phyloP scores from a whole-genome alignment of 78 protist species.

The Parvularia atlantis region DNA sequence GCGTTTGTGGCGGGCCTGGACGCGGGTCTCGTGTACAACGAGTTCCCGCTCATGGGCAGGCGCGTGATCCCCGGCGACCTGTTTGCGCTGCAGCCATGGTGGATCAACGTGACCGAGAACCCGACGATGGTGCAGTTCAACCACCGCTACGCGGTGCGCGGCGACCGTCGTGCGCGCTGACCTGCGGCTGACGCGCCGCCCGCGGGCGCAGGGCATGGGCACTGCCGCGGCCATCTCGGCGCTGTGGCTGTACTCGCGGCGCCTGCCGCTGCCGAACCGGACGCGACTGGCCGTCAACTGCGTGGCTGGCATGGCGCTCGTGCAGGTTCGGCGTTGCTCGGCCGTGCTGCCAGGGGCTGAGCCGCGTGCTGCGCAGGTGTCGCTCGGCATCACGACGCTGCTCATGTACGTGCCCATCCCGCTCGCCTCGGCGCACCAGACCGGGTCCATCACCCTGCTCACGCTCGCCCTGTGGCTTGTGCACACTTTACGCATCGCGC shows the following conservation, averaged over 20 bases:
- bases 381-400: conserved; percentile 76
- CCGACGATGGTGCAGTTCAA: conserved; percentile 68
- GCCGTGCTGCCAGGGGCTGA: neutral
- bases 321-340: conserved; percentile 41
- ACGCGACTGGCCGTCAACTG: conserved; percentile 32
- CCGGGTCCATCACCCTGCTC: conserved; percentile 67
- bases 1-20: conserved; percentile 92
- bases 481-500: conserved; percentile 8
- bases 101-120: conserved; percentile 60
- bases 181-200: neutral
- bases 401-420: conserved; percentile 70
- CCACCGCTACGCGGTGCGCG: conserved; percentile 55
- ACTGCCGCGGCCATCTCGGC: neutral
- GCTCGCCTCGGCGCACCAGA: conserved; percentile 77
- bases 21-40: conserved; percentile 82
- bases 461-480: conserved; percentile 31
- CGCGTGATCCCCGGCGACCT: conserved; percentile 35
- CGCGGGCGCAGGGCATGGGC: conserved; percentile 17
- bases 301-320: conserved; percentile 42
- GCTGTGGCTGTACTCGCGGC: conserved; percentile 2
- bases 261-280: conserved; percentile 17
- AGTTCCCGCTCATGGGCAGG: conserved; percentile 76
- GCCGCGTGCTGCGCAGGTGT: conserved; percentile 51
- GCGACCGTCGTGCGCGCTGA: too few relatives aligned
- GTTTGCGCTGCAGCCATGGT: conserved; percentile 32